These are phyloP conservation scores for Musa acuminata DNA, from an alignment of 176 grass and related monocot genomes.

Conservation along the genomic window DNA sequence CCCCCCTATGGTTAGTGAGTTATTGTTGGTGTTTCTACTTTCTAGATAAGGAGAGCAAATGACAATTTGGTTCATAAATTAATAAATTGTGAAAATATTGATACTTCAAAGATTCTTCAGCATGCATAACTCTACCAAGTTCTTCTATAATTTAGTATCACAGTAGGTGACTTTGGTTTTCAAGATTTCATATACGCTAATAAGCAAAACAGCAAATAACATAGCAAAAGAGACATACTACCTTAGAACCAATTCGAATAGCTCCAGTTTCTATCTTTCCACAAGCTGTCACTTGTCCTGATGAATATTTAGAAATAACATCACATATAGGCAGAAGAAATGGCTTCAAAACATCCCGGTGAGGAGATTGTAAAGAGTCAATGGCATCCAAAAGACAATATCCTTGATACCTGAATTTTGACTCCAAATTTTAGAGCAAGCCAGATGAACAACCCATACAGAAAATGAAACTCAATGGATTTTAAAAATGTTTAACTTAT, in stretches of 20 bases:
- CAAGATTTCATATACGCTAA: neutral
- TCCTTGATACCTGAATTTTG: constrained; percentile 47
- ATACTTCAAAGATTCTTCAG: constrained; percentile 2
- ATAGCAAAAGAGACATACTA: constrained; percentile 22
- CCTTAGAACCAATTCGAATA: constrained; percentile 68
- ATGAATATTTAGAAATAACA: constrained; percentile 47
- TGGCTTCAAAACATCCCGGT: constrained; percentile 57
- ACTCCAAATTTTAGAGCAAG: neutral
- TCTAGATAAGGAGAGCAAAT: too few relatives aligned
- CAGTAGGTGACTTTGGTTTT: neutral
- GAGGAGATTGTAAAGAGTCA: constrained; percentile 43
- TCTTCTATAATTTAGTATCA: neutral
- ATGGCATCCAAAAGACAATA: constrained; percentile 60
- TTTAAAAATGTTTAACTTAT: neutral
- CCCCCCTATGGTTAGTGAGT: too few relatives aligned
- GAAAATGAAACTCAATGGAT: neutral
- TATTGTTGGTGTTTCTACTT: too few relatives aligned
- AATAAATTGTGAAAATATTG: neutral
- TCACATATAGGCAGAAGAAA: constrained; percentile 76
- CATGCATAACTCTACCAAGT: neutral
- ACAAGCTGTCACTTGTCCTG: constrained; percentile 60
- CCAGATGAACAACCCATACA: neutral
- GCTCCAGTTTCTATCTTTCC: constrained; percentile 76
- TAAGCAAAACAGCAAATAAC: neutral
- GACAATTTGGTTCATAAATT: neutral